These are phyloP conservation scores for Volvox reticuliferus DNA, from an alignment of 139 green algal species.

Conservation along the genomic window DNA sequence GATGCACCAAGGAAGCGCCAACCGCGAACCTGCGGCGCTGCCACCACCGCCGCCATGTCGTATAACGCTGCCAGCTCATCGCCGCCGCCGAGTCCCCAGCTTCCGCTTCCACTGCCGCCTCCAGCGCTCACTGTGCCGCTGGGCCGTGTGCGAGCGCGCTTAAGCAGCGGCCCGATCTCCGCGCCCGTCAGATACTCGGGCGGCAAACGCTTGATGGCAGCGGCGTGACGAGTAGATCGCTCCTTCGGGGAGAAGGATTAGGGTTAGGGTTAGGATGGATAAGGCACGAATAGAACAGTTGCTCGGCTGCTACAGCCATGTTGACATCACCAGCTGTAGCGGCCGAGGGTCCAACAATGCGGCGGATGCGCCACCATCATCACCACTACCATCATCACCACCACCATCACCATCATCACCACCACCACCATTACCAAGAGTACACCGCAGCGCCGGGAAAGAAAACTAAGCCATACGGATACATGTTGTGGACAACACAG, in stretches of 20 bases:
- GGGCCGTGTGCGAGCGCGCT: conserved; percentile 11
- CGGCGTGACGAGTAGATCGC: conserved; percentile 11
- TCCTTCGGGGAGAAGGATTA: not conserved
- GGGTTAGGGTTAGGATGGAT: too few species aligned
- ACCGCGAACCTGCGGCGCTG: conserved; percentile 1
- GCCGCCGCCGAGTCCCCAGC: not conserved
- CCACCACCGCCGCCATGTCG: not conserved
- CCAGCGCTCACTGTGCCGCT: not conserved
- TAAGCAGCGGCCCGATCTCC: not conserved
- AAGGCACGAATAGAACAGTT: too few species aligned
- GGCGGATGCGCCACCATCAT: too few species aligned
- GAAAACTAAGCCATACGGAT: too few species aligned
- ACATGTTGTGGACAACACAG: too few species aligned
- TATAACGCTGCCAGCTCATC: conserved; percentile 9
- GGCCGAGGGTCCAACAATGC: too few species aligned
- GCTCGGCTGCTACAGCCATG: too few species aligned
- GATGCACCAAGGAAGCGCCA: conserved; percentile 36
- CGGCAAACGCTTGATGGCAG: conserved; percentile 16
- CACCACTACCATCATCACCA: too few species aligned
- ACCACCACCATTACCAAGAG: too few species aligned
- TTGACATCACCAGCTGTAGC: too few species aligned
- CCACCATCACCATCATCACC: too few species aligned
- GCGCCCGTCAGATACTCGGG: not conserved
- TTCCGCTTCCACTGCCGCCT: not conserved
- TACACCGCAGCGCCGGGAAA: too few species aligned